These are phyloP conservation scores for Termitomyces sp. DNA, from an alignment of 768 basidiomycete species.

Conservation along the genomic window DNA sequence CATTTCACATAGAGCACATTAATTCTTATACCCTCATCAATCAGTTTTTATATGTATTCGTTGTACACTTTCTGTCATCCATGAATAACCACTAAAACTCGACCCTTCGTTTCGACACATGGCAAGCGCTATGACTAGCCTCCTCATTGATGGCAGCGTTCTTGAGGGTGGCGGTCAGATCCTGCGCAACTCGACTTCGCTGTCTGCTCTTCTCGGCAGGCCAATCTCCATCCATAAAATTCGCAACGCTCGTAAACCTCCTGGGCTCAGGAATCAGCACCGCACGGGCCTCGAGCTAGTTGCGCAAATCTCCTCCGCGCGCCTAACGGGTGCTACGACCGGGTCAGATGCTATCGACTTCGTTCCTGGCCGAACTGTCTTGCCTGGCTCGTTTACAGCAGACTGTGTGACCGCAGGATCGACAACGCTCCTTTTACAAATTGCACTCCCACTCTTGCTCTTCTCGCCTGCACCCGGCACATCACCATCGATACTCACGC, in stretches of 20 bases:
- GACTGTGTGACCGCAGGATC: slow-evolving; percentile 63
- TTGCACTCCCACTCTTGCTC: slow-evolving; percentile 62
- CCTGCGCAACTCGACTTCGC: slow-evolving; percentile 59
- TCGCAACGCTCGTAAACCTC: slow-evolving; percentile 48
- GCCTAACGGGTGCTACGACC: slow-evolving; percentile 46
- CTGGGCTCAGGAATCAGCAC: slow-evolving; percentile 71
- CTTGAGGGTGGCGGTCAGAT: slow-evolving; percentile 69
- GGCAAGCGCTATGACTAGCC: slow-evolving; percentile 16
- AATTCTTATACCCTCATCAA: slow-evolving; percentile 4
- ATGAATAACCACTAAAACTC: neutral
- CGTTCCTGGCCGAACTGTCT: slow-evolving; percentile 38
- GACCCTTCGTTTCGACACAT: neutral
- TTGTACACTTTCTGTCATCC: slow-evolving; percentile 5
- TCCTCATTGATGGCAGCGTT: slow-evolving; percentile 40
- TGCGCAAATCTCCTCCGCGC: slow-evolving; percentile 51
- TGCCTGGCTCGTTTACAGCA: slow-evolving; percentile 34
- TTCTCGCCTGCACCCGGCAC: slow-evolving; percentile 33
- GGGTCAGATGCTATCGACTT: slow-evolving; percentile 54
- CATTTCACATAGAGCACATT: neutral
- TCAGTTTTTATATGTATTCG: slow-evolving; percentile 7
- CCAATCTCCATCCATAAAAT: slow-evolving; percentile 58
- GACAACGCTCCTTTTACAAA: slow-evolving; percentile 64
- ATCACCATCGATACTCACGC: slow-evolving; percentile 39
- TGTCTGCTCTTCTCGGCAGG: slow-evolving; percentile 60
- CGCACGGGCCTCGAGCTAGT: slow-evolving; percentile 64